A percentile compares a stretch with the other conserved stretches of the same genome.
phyloP scores from a whole-genome alignment of 2,329 filamentous ascomycete genomes.

The Aureobasidium vineae region DNA sequence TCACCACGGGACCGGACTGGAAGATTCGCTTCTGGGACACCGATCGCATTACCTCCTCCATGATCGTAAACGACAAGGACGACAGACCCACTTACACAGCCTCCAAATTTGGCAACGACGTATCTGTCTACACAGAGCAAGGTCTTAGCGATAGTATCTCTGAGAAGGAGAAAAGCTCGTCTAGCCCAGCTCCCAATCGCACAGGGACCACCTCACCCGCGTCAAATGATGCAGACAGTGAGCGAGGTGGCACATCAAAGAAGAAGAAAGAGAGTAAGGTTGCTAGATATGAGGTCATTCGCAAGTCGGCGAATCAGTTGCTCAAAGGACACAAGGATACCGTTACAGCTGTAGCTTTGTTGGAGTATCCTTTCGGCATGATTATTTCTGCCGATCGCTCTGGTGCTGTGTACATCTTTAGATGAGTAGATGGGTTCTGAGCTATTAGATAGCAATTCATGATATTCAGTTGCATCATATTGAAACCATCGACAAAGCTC shows the following conservation, averaged over 20 bases:
- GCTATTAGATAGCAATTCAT: too few relatives aligned
- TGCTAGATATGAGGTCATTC: slow-evolving; percentile 78
- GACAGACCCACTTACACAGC: slow-evolving; percentile 68
- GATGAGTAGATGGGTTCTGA: not conserved
- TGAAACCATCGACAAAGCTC: too few relatives aligned
- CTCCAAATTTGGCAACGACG: slow-evolving; percentile 43
- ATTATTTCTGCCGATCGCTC: slow-evolving; percentile 85
- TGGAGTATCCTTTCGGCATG: slow-evolving; percentile 91
- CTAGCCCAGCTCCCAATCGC: not conserved
- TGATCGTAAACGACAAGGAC: slow-evolving; percentile 73
- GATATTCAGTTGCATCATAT: too few relatives aligned
- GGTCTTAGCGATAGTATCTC: not conserved
- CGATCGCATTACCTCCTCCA: slow-evolving; percentile 70
- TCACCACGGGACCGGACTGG: slow-evolving; percentile 86
- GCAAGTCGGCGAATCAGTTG: slow-evolving; percentile 83
- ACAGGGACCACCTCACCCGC: not conserved
- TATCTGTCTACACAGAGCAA: slow-evolving; percentile 40
- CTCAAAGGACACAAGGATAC: slow-evolving; percentile 83
- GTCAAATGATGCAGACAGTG: slow-evolving; percentile 29
- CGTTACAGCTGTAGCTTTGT: slow-evolving; percentile 80
- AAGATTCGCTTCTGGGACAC: slow-evolving; percentile 95
- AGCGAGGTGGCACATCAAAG: slow-evolving; percentile 38
- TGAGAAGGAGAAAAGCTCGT: slow-evolving; percentile 3
- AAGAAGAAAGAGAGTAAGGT: slow-evolving; percentile 47
- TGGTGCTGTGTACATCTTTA: slow-evolving; percentile 82